Evolutionary conservation across 805 yeast species (phyloP).

Genomic region (Kregervanrija delftensis): DNA sequence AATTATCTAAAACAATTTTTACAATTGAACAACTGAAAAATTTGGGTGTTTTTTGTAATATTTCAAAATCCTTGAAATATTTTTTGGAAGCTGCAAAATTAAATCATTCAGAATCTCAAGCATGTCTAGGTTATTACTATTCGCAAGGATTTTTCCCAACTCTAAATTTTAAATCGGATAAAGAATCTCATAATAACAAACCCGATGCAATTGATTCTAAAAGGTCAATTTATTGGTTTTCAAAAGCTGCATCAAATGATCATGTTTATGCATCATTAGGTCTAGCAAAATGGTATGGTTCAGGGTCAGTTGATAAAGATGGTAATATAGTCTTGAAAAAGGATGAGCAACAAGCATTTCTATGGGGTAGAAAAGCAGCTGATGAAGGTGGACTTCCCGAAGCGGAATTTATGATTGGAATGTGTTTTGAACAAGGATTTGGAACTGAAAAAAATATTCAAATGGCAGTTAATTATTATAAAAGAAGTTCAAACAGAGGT

Average conservation of each 20-base stretch:
- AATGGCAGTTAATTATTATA: conserved; percentile 44
- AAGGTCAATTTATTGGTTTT: conserved; percentile 67
- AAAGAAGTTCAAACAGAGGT: conserved; percentile 55
- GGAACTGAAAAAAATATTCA: conserved; percentile 39
- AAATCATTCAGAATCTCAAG: conserved; percentile 62
- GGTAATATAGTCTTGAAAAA: conserved; percentile 33
- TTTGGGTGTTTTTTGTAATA: conserved; percentile 28
- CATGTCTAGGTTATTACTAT: conserved; percentile 62
- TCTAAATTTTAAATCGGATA: conserved; percentile 26
- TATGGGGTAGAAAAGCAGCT: conserved; percentile 61
- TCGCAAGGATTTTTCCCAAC: conserved; percentile 52
- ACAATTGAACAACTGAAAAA: conserved; percentile 27
- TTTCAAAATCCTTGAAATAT: conserved; percentile 39
- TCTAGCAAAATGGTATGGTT: conserved; percentile 69
- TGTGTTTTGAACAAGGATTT: conserved; percentile 60
- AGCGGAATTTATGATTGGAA: conserved; percentile 66
- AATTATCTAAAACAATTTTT: conserved; percentile 24
- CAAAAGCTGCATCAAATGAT: conserved; percentile 57
- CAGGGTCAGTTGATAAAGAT: conserved; percentile 47
- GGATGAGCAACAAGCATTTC: conserved; percentile 58
- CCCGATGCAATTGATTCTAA: conserved; percentile 41
- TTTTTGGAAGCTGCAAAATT: conserved; percentile 54
- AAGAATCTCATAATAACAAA: conserved; percentile 16
- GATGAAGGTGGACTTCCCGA: conserved; percentile 47
- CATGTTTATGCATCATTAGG: conserved; percentile 67